Conservation (phyloP, 345 rosid species). For the Rhizophora apiculata region DNA sequence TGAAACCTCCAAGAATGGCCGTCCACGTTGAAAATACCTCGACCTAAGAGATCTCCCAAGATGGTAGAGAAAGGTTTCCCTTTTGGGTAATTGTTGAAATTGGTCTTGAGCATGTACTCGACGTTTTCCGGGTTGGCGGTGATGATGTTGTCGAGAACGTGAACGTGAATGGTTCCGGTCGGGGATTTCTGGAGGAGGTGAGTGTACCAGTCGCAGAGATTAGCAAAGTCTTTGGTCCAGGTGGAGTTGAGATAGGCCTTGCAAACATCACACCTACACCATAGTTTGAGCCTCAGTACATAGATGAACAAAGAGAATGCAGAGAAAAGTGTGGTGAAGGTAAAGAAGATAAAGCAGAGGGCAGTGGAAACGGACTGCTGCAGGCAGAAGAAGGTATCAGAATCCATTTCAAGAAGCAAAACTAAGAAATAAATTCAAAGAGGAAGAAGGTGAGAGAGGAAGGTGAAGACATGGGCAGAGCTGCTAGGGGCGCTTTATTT, state of each 20-base stretch:
- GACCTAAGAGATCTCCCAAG: constrained; percentile 48
- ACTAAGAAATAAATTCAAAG: background rate
- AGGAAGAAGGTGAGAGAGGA: background rate
- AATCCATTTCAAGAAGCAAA: constrained; percentile 15
- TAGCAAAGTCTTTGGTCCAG: constrained; percentile 39
- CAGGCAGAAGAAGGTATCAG: background rate
- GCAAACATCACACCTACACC: constrained; percentile 43
- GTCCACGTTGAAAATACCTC: constrained; percentile 66
- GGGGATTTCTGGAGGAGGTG: constrained; percentile 40
- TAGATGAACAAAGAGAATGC: constrained; percentile 16
- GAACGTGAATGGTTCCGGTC: constrained; percentile 38
- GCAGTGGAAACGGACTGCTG: background rate
- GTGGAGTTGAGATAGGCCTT: constrained; percentile 25
- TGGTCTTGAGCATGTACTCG: constrained; percentile 44
- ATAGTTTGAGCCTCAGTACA: constrained; percentile 17
- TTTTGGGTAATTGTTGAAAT: constrained; percentile 49
- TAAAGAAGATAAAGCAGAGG: constrained; percentile 12
- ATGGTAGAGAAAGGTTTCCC: constrained; percentile 43
- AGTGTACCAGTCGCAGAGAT: constrained; percentile 47
- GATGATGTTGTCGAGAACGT: constrained; percentile 34
- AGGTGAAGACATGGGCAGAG: background rate
- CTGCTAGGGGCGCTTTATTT: background rate
- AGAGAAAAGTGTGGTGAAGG: constrained; percentile 15
- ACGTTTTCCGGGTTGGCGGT: constrained; percentile 45
- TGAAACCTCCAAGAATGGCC: constrained; percentile 56